Percentiles rank a stretch among this genome's conserved stretches.
Conservation (phyloP, 2,329 filamentous ascomycete species). For the Epichloe hybrida region DNA sequence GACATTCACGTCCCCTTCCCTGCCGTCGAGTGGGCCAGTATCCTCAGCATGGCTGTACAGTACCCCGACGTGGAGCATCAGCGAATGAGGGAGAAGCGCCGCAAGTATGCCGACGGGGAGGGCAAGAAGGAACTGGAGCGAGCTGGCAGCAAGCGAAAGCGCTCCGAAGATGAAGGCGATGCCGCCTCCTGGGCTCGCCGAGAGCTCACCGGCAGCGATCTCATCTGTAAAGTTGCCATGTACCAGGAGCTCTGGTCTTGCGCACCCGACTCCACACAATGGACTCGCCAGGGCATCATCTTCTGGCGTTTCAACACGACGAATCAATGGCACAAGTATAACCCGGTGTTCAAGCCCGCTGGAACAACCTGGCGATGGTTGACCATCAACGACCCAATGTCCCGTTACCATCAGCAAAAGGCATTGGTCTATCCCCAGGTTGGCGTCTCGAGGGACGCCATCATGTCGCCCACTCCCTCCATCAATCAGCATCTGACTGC, state of each 20-base stretch:
- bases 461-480: constrained; percentile 40
- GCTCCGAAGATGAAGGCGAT: constrained; percentile 27
- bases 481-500: constrained; percentile 38
- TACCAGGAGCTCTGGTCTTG: constrained; percentile 52
- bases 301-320: constrained; percentile 48
- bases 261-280: constrained; percentile 31
- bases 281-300: constrained; percentile 45
- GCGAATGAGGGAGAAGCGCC: constrained; percentile 24
- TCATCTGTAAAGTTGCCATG: constrained; percentile 50
- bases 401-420: constrained; percentile 42
- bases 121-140: constrained; percentile 22
- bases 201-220: constrained; percentile 36
- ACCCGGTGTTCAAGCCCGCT: constrained; percentile 34
- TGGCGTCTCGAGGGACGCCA: constrained; percentile 24
- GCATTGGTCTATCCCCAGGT: constrained; percentile 24
- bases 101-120: constrained; percentile 18
- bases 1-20: constrained; percentile 44
- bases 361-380: constrained; percentile 50
- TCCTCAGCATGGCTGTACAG: constrained; percentile 41
- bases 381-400: constrained; percentile 45
- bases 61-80: constrained; percentile 32
- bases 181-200: constrained; percentile 26
- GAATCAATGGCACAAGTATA: constrained; percentile 37
- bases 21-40: constrained; percentile 43
- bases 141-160: constrained; percentile 25